Base-by-base conservation (phyloP, 1,284 basidiomycete species). In the Somion occarium region DNA sequence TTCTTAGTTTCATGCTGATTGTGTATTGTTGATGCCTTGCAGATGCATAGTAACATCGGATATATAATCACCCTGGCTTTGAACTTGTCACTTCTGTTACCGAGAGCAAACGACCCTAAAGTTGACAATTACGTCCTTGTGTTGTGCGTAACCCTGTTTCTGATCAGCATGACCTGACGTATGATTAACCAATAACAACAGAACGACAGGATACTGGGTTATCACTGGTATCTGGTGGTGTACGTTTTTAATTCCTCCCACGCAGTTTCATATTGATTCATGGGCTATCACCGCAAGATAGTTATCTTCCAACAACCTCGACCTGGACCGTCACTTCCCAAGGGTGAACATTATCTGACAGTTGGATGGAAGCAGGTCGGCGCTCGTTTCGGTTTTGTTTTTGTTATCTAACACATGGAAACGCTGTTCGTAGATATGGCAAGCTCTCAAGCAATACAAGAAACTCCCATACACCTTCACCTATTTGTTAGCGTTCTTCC, bases 161-260 rank as follows among this genome's bases (percentile, higher is more conserved):
- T 15, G 15, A 18, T 41, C n/a, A n/a, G 15, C 2, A 30, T 19
- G 3, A 5, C 41, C 9, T 19, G 19, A 23, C 18, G 5, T 20
- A 41, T 56, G 44, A 39, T 44, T 55, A 27, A 26, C 30, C 15
- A 15, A 34, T 34, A 7, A 34, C 15, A 15, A 15, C 59, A 88
- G 78, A 55, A 85, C 76, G 54, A 91, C 83, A 64, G 78, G 72
- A 1, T 93, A 86, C 62, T 93, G 80, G 88, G 85, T 83, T 48
- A 46, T 86, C 27, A 73, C 70, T 23, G 92, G 83, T 52, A 85
- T 86, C 48, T 92, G 83, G 82, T 92, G 85, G 89, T 92, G 86
- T 89, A n/a, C 27, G 41, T 39, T 15, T 5, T n/a, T n/a, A 9
- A 20, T 15, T 5, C n/a, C 30, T 46, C 12, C 15, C 46, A 47